Base-by-base conservation (phyloP, 2,329 filamentous ascomycete genomes). In the Parascedosporium putredinis region DNA sequence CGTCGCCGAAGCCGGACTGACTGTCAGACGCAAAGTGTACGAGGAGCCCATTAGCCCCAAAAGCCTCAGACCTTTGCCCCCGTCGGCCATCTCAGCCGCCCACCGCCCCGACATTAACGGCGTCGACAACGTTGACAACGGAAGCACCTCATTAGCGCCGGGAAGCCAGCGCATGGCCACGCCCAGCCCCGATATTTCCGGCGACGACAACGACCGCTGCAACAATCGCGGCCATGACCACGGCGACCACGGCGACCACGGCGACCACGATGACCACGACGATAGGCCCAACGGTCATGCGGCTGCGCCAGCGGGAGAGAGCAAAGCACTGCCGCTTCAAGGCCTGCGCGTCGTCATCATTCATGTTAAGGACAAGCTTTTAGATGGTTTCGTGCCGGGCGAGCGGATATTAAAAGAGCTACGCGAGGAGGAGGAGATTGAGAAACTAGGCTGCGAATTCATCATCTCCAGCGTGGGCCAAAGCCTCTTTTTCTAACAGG, bases 261-360 rank as follows among this genome's bases (percentile, higher is more conserved):
- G 52, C 7, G 53, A 54, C n/a, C n/a, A 36, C 33, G 20, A 42
- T 10, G 38, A 20, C 7, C 18, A 42, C 10, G 7, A 7, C 14
- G 27, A 31, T 6, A 12, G 7, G 27, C 6, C 7, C 27, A 31
- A 31, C 12, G 27, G 27, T 7, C 27, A 31, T 12, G 18, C 38
- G 10, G 6, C 16, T 3, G 38, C 38, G 5, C 38, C n/a, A 20
- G 38, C 18, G 2, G 9, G 10, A 16, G 2, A 47, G 27, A 2
- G 50, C 57, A 23, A 62, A 68, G 56, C 53, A 5, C 51, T 61
- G 60, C 81, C 82, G 5, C 71, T 98, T 4, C 70, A 74, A 48
- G 89, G 88, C 0, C 62, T 97, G 24, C 85, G 81, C 54, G 72
- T 98, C 1, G 82, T 96, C 46, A 80, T 97, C 50, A 97, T 97